Evolutionary conservation across 2,329 filamentous ascomycete genomes (phyloP).

Genomic region (Exophiala xenobiotica): DNA sequence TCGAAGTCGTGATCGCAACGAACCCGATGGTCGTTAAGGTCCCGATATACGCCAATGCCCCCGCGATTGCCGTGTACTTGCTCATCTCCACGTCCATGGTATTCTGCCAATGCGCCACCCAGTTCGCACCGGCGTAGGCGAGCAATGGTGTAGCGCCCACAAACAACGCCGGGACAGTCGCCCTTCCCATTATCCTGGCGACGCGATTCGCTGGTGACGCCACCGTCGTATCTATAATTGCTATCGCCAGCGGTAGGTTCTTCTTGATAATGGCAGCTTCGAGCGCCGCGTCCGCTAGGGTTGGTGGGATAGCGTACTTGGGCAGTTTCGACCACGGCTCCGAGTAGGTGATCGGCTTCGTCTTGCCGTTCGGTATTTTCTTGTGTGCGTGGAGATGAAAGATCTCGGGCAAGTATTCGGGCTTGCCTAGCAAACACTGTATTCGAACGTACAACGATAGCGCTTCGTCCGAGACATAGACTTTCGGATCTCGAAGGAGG

Average conservation of each 20-base stretch:
- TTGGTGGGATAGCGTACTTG: conserved; percentile 69
- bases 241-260: conserved; percentile 74
- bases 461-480: conserved; percentile 74
- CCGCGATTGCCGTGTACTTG: conserved; percentile 74
- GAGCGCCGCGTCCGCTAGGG: conserved; percentile 71
- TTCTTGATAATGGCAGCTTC: conserved; percentile 75
- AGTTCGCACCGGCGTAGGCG: conserved; percentile 59
- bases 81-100: conserved; percentile 75
- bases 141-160: conserved; percentile 37
- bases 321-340: conserved; percentile 66
- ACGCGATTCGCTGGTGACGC: conserved; percentile 44
- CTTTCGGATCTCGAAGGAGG: conserved; percentile 69
- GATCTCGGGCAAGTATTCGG: conserved; percentile 74
- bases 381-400: conserved; percentile 84
- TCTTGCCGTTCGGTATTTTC: conserved; percentile 61
- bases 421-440: conserved; percentile 69
- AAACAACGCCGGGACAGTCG: conserved; percentile 43
- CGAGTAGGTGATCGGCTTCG: conserved; percentile 60
- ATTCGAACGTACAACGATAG: conserved; percentile 73
- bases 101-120: conserved; percentile 64
- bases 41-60: conserved; percentile 77
- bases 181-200: conserved; percentile 45
- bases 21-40: conserved; percentile 80
- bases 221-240: conserved; percentile 66
- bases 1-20: conserved; percentile 79